A percentile compares a stretch with the other conserved stretches of the same genome.
phyloP scores from a whole-genome alignment of 176 grass and related monocot species.

The Melocanna baccifera region DNA sequence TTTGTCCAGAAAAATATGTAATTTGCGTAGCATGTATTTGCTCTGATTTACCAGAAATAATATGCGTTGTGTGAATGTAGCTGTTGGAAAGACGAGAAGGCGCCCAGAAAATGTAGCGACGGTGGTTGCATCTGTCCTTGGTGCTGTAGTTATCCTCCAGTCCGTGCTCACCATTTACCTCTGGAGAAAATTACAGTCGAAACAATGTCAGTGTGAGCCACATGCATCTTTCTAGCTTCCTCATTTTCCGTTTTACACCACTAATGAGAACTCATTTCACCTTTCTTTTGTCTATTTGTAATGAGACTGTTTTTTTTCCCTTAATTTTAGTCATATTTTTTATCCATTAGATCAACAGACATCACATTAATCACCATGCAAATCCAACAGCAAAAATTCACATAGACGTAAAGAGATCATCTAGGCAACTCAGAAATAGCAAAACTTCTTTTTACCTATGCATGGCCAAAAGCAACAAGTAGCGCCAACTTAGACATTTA shows the following conservation, averaged over 20 bases:
- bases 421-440: too few relatives aligned
- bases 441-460: too few relatives aligned
- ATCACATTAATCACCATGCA: too few relatives aligned
- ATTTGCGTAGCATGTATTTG: not conserved
- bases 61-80: not conserved
- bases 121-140: not conserved
- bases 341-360: too few relatives aligned
- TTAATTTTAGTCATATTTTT: too few relatives aligned
- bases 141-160: not conserved
- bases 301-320: too few relatives aligned
- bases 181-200: not conserved
- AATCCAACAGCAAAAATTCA: too few relatives aligned
- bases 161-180: not conserved
- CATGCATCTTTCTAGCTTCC: not conserved
- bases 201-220: slow-evolving; percentile 10
- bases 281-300: not conserved
- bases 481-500: too few relatives aligned
- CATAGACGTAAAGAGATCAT: too few relatives aligned
- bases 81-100: not conserved
- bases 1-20: too few relatives aligned
- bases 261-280: not conserved
- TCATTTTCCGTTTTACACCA: not conserved
- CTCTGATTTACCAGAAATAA: not conserved
- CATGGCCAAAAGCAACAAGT: too few relatives aligned
- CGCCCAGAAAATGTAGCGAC: not conserved